Conservation (phyloP, 371 early-diverging fungal genomes). For the Actinomucor elegans region DNA sequence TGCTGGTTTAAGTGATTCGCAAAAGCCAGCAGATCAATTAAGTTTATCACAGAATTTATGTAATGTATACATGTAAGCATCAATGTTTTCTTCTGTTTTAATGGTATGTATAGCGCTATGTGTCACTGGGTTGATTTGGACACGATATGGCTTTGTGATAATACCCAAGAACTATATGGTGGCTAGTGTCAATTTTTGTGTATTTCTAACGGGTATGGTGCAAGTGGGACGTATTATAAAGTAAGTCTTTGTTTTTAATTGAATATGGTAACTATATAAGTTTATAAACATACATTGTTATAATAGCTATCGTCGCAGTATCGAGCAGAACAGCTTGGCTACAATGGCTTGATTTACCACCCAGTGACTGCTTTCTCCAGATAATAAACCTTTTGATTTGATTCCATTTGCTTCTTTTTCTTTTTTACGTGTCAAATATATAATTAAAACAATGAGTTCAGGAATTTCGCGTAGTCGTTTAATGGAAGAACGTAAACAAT, state of each 20-base stretch:
- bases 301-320: conserved; percentile 20
- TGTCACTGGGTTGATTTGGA: conserved; percentile 92
- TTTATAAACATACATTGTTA: too few species aligned
- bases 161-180: conserved; percentile 84
- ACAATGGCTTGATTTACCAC: not conserved
- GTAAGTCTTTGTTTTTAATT: too few species aligned
- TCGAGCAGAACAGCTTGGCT: not conserved
- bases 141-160: conserved; percentile 85
- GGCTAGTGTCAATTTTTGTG: conserved; percentile 84
- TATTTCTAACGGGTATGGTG: conserved; percentile 73
- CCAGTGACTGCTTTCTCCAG: not conserved
- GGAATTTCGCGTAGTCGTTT: conserved; percentile 80
- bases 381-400: not conserved
- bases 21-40: conserved; percentile 87
- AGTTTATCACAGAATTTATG: conserved; percentile 68
- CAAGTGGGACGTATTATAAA: conserved; percentile 73
- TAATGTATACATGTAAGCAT: conserved; percentile 39
- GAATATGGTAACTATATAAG: not conserved
- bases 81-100: too few species aligned
- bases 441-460: conserved; percentile 48
- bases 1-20: conserved; percentile 86
- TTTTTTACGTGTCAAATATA: not conserved
- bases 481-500: conserved; percentile 94
- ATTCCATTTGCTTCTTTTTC: not conserved
- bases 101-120: conserved; percentile 59